A percentile compares a stretch with the other conserved stretches of the same genome.
Conservation (phyloP, 1,284 basidiomycete species). For the Moesziomyces globuligerus region DNA sequence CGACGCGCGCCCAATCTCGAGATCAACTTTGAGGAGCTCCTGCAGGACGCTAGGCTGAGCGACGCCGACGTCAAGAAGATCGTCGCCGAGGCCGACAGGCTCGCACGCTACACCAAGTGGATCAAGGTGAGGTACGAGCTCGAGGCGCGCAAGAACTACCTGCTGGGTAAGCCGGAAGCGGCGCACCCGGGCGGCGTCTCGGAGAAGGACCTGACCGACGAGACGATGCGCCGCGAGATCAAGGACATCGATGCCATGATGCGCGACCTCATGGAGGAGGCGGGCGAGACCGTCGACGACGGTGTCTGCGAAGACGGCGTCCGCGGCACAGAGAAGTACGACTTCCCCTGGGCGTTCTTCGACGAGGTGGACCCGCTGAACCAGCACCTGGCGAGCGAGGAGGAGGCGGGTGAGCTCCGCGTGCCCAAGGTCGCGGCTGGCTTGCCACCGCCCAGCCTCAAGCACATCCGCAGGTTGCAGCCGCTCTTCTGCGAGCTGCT, state of each 20-base stretch:
- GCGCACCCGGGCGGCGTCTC: slow-evolving; percentile 45
- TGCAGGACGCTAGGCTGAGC: slow-evolving; percentile 60
- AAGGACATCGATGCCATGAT: slow-evolving; percentile 56
- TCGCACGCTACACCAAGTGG: slow-evolving; percentile 59
- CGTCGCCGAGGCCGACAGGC: slow-evolving; percentile 52
- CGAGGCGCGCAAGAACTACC: slow-evolving; percentile 59
- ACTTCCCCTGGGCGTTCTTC: slow-evolving; percentile 61
- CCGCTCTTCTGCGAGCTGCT: slow-evolving; percentile 59
- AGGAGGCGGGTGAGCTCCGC: slow-evolving; percentile 26
- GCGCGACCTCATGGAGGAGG: slow-evolving; percentile 51
- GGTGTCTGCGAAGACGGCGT: slow-evolving; percentile 54
- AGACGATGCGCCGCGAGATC: slow-evolving; percentile 46
- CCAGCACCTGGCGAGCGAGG: slow-evolving; percentile 35
- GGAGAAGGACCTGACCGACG: slow-evolving; percentile 38
- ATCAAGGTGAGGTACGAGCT: slow-evolving; percentile 65
- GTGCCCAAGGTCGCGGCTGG: slow-evolving; percentile 14
- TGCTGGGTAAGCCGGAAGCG: slow-evolving; percentile 54
- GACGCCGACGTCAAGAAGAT: slow-evolving; percentile 58
- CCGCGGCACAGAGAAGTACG: slow-evolving; percentile 57
- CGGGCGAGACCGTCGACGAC: slow-evolving; percentile 52
- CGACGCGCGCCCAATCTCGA: slow-evolving; percentile 59
- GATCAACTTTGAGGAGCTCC: slow-evolving; percentile 64
- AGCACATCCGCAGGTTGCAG: slow-evolving; percentile 51
- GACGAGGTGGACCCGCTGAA: slow-evolving; percentile 58
- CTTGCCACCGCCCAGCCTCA: slow-evolving; percentile 40